Conservation (phyloP, 192 early-diverging fungal genomes). For the Allomyces macrogynus region DNA sequence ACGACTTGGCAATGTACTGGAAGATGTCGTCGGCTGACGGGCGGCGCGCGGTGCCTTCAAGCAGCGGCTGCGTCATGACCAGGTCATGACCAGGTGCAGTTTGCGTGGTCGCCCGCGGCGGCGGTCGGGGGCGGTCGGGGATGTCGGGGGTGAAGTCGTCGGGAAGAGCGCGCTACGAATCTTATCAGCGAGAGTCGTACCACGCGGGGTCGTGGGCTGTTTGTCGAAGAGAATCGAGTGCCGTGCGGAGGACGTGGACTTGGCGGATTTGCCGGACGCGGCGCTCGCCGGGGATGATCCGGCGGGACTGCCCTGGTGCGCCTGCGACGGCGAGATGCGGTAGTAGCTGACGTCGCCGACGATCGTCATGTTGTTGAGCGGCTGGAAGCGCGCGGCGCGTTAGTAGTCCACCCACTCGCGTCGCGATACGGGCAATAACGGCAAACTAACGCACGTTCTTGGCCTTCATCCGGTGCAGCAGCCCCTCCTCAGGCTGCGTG, state of each 20-base stretch:
- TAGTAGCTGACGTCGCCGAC: conserved; percentile 14
- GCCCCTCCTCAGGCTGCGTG: conserved; percentile 51
- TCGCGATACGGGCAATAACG: neutral
- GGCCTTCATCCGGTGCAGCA: conserved; percentile 53
- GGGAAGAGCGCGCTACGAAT: neutral
- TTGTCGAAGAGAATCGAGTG: too few species aligned
- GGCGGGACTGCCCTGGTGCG: conserved; percentile 1
- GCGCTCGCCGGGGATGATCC: neutral
- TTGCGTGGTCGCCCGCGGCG: conserved; percentile 2
- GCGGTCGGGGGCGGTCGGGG: neutral
- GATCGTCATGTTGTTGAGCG: conserved; percentile 52
- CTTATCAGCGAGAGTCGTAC: conserved; percentile 1
- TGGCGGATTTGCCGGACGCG: too few species aligned
- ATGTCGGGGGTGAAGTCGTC: too few species aligned
- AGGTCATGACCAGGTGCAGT: neutral
- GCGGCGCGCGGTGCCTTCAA: neutral
- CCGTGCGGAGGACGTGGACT: too few species aligned
- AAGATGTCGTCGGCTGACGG: neutral
- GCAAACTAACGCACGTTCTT: conserved; percentile 41
- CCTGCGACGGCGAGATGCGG: conserved; percentile 11
- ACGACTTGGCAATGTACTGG: neutral
- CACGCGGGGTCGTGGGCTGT: too few species aligned
- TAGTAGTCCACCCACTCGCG: too few species aligned
- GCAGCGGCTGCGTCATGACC: neutral
- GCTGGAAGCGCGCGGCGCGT: conserved; percentile 12